Base-by-base conservation (phyloP, 2,329 filamentous ascomycete species). In the Cordyceps javanica region DNA sequence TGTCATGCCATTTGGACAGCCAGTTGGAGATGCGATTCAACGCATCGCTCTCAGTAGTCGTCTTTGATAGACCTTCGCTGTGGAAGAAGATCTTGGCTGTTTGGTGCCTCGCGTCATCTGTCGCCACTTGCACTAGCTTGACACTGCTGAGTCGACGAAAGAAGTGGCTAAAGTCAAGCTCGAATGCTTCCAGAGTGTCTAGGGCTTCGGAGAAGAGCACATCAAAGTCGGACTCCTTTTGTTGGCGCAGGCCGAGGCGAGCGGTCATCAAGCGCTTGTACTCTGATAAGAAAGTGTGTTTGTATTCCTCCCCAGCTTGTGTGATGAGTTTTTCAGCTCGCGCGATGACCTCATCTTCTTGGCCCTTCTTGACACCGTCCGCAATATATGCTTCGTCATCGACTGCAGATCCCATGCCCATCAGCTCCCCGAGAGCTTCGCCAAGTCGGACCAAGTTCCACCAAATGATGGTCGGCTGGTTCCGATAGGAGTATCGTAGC, bases 401-500 rank as follows among this genome's bases (percentile, higher is more conserved):
- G 32, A 93, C 86, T 38, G 78, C 75, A 1, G 79, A 73, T 0
- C 89, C 93, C 0, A 88, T 83, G 19, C 93, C 94, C 57, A 99
- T 84, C 2, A 96, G 78, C 72, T 97, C 94, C 21, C 91, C 94
- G 0, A 99, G 70, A 0, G 89, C 83, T 73, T 99, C 94, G 58
- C 91, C 94, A 0, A 99, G 81, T 1, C 94, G 86, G 1, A 97
- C 91, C 0, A 97, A 79, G 67, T 97, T 97, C 94, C 94, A 99
- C 94, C 94, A 99, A 67, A 99, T 94, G 58, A 99, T 89, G 44
- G 87, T 92, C 0, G 94, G 92, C 69, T 99, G 94, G 69, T 96
- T 96, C 63, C 87, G 87, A 77, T 97, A 99, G 63, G 86, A 87
- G 70, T 99, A 99, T 48, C 94, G 84, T 30, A 96, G 77, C 75